Evolutionary conservation across 106 monocot genomes (phyloP).

Genomic region (Dendrobium officinale): DNA sequence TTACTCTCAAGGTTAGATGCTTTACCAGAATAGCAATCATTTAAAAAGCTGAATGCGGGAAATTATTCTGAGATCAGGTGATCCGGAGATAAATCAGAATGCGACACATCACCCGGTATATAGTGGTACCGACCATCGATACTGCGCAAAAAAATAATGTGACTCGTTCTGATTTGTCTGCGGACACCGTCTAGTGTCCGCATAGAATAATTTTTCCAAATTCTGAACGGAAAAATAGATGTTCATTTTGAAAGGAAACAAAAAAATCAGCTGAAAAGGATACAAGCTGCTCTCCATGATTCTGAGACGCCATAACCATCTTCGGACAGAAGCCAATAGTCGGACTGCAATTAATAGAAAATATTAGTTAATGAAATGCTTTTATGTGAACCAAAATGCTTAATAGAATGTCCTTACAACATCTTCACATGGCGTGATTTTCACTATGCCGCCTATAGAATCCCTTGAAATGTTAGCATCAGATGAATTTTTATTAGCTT

Average conservation of each 20-base stretch:
- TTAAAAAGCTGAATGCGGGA: neutral
- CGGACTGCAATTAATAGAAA: neutral
- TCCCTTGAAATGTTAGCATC: neutral
- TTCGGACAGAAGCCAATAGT: constrained; percentile 3
- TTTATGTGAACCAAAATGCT: neutral
- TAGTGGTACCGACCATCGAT: too few relatives aligned
- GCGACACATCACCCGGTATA: too few relatives aligned
- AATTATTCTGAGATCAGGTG: neutral
- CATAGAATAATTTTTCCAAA: too few relatives aligned
- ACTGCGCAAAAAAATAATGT: too few relatives aligned
- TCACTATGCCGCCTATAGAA: neutral
- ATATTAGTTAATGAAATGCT: too few relatives aligned
- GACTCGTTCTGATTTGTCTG: too few relatives aligned
- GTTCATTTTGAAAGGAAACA: neutral
- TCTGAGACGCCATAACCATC: neutral
- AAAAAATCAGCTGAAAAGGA: neutral
- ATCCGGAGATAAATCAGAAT: too few relatives aligned
- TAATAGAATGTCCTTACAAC: neutral
- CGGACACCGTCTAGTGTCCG: too few relatives aligned
- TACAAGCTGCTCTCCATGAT: constrained; percentile 1
- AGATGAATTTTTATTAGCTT: neutral
- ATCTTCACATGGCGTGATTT: constrained; percentile 3
- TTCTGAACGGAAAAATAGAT: neutral
- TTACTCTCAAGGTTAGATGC: neutral
- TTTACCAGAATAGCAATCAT: neutral